phyloP scores from a whole-genome alignment of 2,329 filamentous ascomycete genomes.

The Exophiala mesophila region DNA sequence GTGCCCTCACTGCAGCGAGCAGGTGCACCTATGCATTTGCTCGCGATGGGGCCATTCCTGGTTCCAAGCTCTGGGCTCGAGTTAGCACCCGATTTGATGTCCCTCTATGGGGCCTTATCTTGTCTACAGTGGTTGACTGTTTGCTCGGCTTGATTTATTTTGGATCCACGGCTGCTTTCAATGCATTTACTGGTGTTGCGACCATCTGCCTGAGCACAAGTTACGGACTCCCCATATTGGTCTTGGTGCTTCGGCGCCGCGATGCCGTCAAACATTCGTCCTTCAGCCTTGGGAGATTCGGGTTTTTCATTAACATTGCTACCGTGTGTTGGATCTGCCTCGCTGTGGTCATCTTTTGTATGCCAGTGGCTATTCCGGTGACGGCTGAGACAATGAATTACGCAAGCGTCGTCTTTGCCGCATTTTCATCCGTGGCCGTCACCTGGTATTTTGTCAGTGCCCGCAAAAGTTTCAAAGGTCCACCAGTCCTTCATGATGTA shows the following conservation, averaged over 20 bases:
- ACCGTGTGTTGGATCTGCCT: slow-evolving; percentile 46
- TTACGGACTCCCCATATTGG: slow-evolving; percentile 45
- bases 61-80: slow-evolving; percentile 10
- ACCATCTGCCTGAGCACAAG: slow-evolving; percentile 46
- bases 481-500: slow-evolving; percentile 27
- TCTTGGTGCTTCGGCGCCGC: slow-evolving; percentile 43
- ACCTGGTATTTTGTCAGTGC: slow-evolving; percentile 61
- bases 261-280: slow-evolving; percentile 43
- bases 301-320: slow-evolving; percentile 40
- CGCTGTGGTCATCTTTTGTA: slow-evolving; percentile 47
- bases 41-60: slow-evolving; percentile 19
- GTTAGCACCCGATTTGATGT: slow-evolving; percentile 14
- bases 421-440: slow-evolving; percentile 40
- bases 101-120: slow-evolving; percentile 14
- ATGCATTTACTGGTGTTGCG: slow-evolving; percentile 32
- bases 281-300: slow-evolving; percentile 45
- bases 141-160: slow-evolving; percentile 40
- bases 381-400: slow-evolving; percentile 39
- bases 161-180: slow-evolving; percentile 21
- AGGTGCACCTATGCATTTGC: slow-evolving; percentile 45
- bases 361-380: slow-evolving; percentile 37
- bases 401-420: slow-evolving; percentile 36
- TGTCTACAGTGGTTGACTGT: slow-evolving; percentile 42
- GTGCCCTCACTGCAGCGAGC: slow-evolving; percentile 48
- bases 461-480: slow-evolving; percentile 60